These are phyloP conservation scores for Suillus luteus DNA, from an alignment of 768 basidiomycete species.

Conservation along the genomic window DNA sequence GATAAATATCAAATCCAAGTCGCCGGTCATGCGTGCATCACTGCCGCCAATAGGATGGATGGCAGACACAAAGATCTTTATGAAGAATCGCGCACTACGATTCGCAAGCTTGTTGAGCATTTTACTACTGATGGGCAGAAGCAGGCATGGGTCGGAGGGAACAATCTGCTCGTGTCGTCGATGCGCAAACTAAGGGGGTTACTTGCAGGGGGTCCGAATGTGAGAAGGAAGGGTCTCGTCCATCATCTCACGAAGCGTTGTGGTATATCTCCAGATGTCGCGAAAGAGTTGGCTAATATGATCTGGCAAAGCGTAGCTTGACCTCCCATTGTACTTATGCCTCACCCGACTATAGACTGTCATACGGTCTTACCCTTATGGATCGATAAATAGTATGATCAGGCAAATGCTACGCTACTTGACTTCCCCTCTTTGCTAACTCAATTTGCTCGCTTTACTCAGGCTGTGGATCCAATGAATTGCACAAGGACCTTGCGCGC, in stretches of 20 bases:
- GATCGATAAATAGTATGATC: too few species aligned
- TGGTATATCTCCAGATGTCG: constrained; percentile 28
- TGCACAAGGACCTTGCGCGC: too few species aligned
- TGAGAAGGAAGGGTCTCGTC: constrained; percentile 21
- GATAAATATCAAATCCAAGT: constrained; percentile 22
- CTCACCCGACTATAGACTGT: too few species aligned
- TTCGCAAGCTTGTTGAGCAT: constrained; percentile 25
- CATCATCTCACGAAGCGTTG: constrained; percentile 26
- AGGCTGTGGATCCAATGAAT: not conserved
- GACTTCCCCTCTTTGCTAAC: not conserved
- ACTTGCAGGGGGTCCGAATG: constrained; percentile 12
- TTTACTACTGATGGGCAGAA: too few species aligned
- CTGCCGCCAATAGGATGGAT: constrained; percentile 33
- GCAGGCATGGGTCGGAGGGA: constrained; percentile 11
- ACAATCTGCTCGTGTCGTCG: constrained; percentile 21
- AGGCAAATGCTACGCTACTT: not conserved
- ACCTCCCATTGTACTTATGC: too few species aligned
- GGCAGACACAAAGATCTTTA: constrained; percentile 31
- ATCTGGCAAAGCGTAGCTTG: constrained; percentile 19
- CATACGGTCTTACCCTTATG: too few species aligned
- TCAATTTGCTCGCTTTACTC: not conserved
- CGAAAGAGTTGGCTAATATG: constrained; percentile 23
- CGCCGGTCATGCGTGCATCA: constrained; percentile 41
- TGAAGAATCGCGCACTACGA: constrained; percentile 31
- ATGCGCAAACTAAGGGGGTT: constrained; percentile 17